Percentiles rank a stretch among this genome's conserved stretches.
phyloP scores from a whole-genome alignment of 2,329 filamentous ascomycete genomes.

The Macrophomina phaseolina region DNA sequence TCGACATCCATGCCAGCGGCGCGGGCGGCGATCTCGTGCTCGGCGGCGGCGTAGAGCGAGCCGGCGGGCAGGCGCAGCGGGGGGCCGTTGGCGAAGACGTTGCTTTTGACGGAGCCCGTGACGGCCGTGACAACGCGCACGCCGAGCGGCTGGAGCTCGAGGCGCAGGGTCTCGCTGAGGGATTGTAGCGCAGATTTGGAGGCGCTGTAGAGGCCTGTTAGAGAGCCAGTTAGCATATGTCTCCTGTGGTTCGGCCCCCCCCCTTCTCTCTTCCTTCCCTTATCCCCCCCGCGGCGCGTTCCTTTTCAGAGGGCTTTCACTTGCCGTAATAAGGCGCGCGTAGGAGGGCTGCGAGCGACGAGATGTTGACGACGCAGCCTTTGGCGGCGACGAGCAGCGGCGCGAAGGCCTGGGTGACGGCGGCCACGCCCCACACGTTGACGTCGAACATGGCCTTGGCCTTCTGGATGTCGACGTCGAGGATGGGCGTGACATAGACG shows the following conservation, averaged over 20 bases:
- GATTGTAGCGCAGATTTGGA: slow-evolving; percentile 46
- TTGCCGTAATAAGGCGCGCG: background rate
- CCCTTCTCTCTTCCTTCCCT: too few relatives aligned
- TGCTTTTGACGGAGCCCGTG: slow-evolving; percentile 29
- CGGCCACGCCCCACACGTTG: slow-evolving; percentile 49
- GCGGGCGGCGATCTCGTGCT: background rate
- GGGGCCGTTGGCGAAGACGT: background rate
- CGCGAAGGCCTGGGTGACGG: slow-evolving; percentile 47
- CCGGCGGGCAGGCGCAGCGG: background rate
- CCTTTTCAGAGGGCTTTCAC: background rate
- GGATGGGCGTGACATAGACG: slow-evolving; percentile 41
- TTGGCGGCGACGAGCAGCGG: slow-evolving; percentile 29
- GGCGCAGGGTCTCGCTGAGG: slow-evolving; percentile 34
- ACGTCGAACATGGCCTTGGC: slow-evolving; percentile 33
- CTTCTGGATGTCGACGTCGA: slow-evolving; percentile 37
- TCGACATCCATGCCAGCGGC: background rate
- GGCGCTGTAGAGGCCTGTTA: slow-evolving; percentile 38
- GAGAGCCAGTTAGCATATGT: slow-evolving; percentile 4
- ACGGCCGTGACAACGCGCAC: slow-evolving; percentile 35
- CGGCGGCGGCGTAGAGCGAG: background rate
- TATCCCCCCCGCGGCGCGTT: background rate
- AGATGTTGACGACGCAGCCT: background rate
- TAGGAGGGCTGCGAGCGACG: background rate
- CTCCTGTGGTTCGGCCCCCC: too few relatives aligned
- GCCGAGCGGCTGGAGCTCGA: slow-evolving; percentile 35